Evolutionary conservation across 441 rosid genomes (phyloP).

Genomic region (Theobroma grandiflorum): DNA sequence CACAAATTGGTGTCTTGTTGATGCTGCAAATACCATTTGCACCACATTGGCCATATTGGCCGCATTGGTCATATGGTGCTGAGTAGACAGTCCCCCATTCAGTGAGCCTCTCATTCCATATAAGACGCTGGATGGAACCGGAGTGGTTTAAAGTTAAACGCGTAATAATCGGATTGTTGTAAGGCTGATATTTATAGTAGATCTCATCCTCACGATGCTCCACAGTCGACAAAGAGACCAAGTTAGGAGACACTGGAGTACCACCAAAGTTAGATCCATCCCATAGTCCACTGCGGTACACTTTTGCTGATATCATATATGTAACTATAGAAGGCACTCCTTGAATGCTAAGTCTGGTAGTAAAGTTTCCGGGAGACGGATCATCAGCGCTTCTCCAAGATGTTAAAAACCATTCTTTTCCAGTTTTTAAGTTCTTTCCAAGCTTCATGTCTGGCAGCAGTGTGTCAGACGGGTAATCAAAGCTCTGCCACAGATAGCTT

Average conservation of each 20-base stretch:
- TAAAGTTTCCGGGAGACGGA: conserved; percentile 27
- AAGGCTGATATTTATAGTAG: background rate
- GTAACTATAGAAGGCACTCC: conserved; percentile 25
- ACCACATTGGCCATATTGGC: background rate
- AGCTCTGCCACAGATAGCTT: conserved; percentile 24
- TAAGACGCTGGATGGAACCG: background rate
- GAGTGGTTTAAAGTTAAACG: background rate
- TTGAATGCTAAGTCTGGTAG: background rate
- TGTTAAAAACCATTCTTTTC: background rate
- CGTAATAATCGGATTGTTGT: background rate
- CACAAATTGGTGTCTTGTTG: background rate
- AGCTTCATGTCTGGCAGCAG: conserved; percentile 22
- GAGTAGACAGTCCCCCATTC: background rate
- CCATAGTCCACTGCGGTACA: background rate
- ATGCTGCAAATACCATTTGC: background rate
- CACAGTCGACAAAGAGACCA: background rate
- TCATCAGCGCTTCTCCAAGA: conserved; percentile 27
- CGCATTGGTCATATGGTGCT: background rate
- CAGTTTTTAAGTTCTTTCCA: conserved; percentile 24
- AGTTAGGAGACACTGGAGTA: background rate
- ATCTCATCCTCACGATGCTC: background rate
- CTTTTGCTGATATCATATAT: background rate
- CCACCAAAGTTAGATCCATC: background rate
- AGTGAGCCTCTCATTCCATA: background rate
- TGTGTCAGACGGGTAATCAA: conserved; percentile 6